Base-by-base conservation (phyloP, 768 basidiomycete species). In the Neoboletus magnificus region DNA sequence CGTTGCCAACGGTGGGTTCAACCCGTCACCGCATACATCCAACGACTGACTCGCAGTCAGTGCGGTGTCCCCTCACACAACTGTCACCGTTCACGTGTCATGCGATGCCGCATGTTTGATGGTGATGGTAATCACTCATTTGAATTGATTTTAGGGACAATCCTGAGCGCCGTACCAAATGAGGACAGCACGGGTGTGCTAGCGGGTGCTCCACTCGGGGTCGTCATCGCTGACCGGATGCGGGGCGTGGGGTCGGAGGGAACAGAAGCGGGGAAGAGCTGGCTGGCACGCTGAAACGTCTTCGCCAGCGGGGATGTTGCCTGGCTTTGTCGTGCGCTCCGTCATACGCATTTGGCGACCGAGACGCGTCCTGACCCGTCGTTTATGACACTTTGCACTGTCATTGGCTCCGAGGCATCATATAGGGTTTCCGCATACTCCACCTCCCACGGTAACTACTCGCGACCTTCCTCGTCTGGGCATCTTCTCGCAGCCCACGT, bases 401-500 rank as follows among this genome's bases (percentile, higher is more conserved):
- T 4, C 56, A 62, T 47, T 62, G 63, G 10, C 50, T 6, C 64
- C 63, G 63, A 59, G 48, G 55, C 48, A 63, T 56, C 57, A 56
- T 59, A 50, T 46, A 57, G 58, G 43, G 54, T 56, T 43, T 33
- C 41, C 42, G 33, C 46, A 15, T 50, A 29, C 56, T 33, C 56
- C 57, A 55, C 60, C 55, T 64, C 58, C 60, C 62, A 63, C 64
- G 63, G 51, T 55, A 25, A 39, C 50, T 13, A 20, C 27, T 48
- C 13, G 23, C 40, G 23, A 37, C 44, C 22, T 53, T 42, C 54
- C 52, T 48, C 42, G 3, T n/a, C 27, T 29, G 33, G 50, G 46
- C 53, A 51, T 45, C 52, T 57, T 36, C 37, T 46, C 44, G 2
- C 50, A 22, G 35, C 33, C 57, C 68, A 62, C 61, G 63, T 55